These are phyloP conservation scores for Dothideomycetidae sp. DNA, from an alignment of 2,329 filamentous ascomycete species.

Conservation along the genomic window DNA sequence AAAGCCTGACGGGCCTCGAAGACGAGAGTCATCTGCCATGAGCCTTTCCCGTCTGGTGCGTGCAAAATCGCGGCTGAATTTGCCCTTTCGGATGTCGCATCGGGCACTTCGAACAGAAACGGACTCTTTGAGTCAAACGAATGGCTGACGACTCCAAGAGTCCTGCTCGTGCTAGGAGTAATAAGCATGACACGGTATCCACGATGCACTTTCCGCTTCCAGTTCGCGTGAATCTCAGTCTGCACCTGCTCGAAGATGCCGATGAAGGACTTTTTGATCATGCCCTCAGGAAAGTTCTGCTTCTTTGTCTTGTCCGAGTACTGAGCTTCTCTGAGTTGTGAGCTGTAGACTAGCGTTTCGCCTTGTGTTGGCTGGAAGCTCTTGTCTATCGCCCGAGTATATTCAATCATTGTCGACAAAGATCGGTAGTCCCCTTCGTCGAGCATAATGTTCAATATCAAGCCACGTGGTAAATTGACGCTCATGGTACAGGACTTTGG, in stretches of 20 bases:
- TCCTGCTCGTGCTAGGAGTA: constrained; percentile 63
- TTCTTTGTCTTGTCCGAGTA: constrained; percentile 64
- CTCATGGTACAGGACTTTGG: constrained; percentile 51
- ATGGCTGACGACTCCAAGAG: constrained; percentile 62
- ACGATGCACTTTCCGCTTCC: constrained; percentile 57
- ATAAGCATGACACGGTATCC: constrained; percentile 68
- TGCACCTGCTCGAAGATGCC: constrained; percentile 59
- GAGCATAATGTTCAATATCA: constrained; percentile 56
- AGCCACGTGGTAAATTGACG: constrained; percentile 60
- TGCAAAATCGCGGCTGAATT: constrained; percentile 57
- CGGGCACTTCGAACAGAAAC: constrained; percentile 63
- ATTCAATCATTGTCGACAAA: constrained; percentile 73
- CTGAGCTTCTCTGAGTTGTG: constrained; percentile 58
- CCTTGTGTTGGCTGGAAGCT: constrained; percentile 54
- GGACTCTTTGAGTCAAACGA: constrained; percentile 50
- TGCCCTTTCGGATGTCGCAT: constrained; percentile 41
- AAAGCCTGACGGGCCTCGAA: constrained; percentile 33
- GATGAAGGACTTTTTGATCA: constrained; percentile 55
- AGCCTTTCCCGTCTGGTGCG: constrained; percentile 49
- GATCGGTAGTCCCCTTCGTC: constrained; percentile 63
- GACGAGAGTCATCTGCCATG: constrained; percentile 60
- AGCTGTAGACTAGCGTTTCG: constrained; percentile 56
- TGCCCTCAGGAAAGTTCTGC: constrained; percentile 60
- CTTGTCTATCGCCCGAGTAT: constrained; percentile 60
- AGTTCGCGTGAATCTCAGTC: constrained; percentile 56